Conservation (phyloP, 768 basidiomycete species). For the Rhodotorula graminis region DNA sequence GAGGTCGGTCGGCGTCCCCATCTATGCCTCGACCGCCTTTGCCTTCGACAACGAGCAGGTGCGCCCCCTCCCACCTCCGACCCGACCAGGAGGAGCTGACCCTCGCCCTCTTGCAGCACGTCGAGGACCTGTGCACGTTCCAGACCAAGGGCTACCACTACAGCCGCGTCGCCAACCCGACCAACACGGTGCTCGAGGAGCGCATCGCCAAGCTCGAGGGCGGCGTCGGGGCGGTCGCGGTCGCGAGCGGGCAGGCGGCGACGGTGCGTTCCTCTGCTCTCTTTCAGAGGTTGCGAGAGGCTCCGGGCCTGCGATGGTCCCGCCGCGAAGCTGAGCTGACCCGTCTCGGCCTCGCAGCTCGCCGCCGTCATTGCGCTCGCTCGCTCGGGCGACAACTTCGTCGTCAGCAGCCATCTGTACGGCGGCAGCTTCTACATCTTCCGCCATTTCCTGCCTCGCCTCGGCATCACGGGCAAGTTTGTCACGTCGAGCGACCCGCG, state of each 20-base stretch:
- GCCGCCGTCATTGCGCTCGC: constrained; percentile 49
- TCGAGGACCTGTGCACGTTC: constrained; percentile 1
- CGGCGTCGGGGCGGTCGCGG: constrained; percentile 66
- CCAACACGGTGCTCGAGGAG: constrained; percentile 63
- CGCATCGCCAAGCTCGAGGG: constrained; percentile 72
- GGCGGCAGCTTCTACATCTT: constrained; percentile 3
- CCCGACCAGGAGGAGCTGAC: too few relatives aligned
- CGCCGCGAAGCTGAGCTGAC: too few relatives aligned
- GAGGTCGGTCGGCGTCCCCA: not conserved
- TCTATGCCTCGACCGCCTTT: constrained; percentile 8
- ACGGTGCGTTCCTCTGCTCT: constrained; percentile 54
- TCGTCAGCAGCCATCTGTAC: constrained; percentile 42
- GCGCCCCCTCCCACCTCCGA: not conserved
- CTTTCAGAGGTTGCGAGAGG: too few relatives aligned
- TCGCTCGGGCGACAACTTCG: constrained; percentile 67
- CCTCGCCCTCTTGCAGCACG: not conserved
- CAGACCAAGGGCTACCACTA: not conserved
- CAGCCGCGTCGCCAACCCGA: constrained; percentile 46
- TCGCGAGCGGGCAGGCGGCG: constrained; percentile 64
- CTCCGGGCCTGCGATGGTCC: too few relatives aligned
- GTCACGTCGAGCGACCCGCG: not conserved
- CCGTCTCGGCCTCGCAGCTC: not conserved
- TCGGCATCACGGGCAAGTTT: constrained; percentile 52
- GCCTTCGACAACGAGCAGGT: constrained; percentile 3
- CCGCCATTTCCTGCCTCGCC: constrained; percentile 58